These are phyloP conservation scores for Fragaria ananassa DNA, from an alignment of 306 rosid species.

Conservation along the genomic window DNA sequence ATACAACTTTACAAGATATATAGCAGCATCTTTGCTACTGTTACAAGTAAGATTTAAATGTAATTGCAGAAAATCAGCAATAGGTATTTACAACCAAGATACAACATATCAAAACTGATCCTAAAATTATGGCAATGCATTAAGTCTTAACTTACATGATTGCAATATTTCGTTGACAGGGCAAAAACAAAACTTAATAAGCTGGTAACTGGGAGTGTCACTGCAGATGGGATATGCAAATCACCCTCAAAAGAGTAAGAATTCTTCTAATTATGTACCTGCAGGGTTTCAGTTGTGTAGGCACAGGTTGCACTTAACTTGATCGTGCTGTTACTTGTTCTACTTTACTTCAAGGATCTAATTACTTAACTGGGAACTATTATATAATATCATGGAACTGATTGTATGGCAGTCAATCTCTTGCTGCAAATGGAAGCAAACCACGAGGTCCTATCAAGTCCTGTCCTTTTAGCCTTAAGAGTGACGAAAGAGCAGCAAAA, in stretches of 20 bases:
- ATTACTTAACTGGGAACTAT: not conserved
- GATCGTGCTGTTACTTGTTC: not conserved
- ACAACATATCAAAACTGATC: too few relatives aligned
- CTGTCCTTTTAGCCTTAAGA: conserved; percentile 69
- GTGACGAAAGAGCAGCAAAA: conserved; percentile 89
- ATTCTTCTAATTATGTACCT: conserved; percentile 16
- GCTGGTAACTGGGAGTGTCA: conserved; percentile 35
- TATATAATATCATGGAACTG: conserved; percentile 17
- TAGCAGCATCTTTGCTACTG: too few relatives aligned
- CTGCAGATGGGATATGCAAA: conserved; percentile 30
- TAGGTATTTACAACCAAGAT: too few relatives aligned
- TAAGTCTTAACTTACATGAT: not conserved
- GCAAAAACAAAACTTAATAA: conserved; percentile 29
- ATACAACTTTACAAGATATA: too few relatives aligned
- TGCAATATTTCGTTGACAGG: conserved; percentile 30
- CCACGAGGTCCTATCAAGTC: conserved; percentile 37
- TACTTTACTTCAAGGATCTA: conserved; percentile 14
- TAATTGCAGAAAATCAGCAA: too few relatives aligned
- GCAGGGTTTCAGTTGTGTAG: conserved; percentile 10
- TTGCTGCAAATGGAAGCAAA: conserved; percentile 40
- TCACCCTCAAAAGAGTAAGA: conserved; percentile 39
- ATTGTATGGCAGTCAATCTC: conserved; percentile 49
- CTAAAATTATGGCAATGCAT: too few relatives aligned
- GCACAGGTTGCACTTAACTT: conserved; percentile 9
- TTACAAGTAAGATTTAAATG: too few relatives aligned